Evolutionary conservation across 768 basidiomycete genomes (phyloP).

Genomic region (Glaciozyma martinii): DNA sequence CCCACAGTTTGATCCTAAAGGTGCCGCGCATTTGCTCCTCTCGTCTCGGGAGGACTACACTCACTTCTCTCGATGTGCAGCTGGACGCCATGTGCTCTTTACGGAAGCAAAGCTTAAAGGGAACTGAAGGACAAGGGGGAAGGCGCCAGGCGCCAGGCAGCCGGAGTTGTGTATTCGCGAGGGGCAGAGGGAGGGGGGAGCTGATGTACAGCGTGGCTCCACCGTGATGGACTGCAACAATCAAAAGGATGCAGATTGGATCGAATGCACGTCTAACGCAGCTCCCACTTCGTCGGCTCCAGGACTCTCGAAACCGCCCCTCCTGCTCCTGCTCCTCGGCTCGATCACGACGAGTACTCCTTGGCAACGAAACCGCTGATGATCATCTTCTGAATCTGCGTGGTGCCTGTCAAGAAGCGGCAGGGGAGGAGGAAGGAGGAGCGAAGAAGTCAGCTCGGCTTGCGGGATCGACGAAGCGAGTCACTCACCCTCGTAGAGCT

Average conservation of each 20-base stretch:
- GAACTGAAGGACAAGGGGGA: too few relatives aligned
- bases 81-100: slow-evolving; percentile 28
- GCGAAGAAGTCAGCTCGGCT: not conserved
- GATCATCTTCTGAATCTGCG: slow-evolving; percentile 6
- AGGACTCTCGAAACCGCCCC: too few relatives aligned
- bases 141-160: too few relatives aligned
- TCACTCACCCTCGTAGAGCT: slow-evolving; percentile 38
- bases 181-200: too few relatives aligned
- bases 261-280: too few relatives aligned
- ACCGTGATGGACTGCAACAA: too few relatives aligned
- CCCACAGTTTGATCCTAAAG: slow-evolving; percentile 26
- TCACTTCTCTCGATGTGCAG: not conserved
- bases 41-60: not conserved
- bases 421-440: not conserved
- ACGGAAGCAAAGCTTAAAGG: slow-evolving; percentile 29
- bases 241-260: too few relatives aligned
- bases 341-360: not conserved
- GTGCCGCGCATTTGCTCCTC: slow-evolving; percentile 1
- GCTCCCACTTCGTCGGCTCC: too few relatives aligned
- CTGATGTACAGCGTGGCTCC: too few relatives aligned
- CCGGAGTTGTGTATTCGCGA: too few relatives aligned
- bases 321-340: too few relatives aligned
- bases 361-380: not conserved
- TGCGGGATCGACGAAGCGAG: not conserved
- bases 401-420: not conserved